Base-by-base conservation (phyloP, 2,329 filamentous ascomycete species). In the Ceratocystiopsis brevicomis region DNA sequence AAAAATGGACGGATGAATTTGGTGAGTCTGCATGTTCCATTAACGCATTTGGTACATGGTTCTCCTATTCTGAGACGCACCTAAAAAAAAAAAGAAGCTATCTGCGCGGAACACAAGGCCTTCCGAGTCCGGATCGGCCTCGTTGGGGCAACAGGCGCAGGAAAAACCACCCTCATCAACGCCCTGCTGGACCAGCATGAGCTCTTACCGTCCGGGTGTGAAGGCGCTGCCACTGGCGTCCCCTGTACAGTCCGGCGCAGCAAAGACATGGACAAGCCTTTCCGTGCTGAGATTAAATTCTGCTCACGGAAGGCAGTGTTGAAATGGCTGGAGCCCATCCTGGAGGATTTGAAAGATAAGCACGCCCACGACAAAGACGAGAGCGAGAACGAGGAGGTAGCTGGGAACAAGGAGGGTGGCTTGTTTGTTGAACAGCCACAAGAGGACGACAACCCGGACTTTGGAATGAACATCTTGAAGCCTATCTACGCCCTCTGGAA, bases 121-220 rank as follows among this genome's bases (percentile, higher is more conserved):
- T 48, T 48, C 4, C 3, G 32, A 1, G 42, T 48, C 17, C 17
- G 15, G 3, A 43, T 48, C 2, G 47, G 47, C n/a, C 40, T 48
- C 6, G 44, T 42, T 11, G 47, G 47, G 1, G 18, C 6, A 1
- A 48, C 47, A 1, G 47, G 47, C 6, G 47, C 47, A 1, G 44
- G 47, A 6, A 48, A 48, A 37, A 46, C 47, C 4, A 40, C 42
- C 0, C 16, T 47, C 3, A 41, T 48, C n/a, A 48, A 48, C n/a
- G 44, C 44, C 4, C 42, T 48, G n/a, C 37, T 47, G 11, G 43
- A 40, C 39, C 15, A n/a, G 16, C 11, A 43, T 13, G 45, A 48
- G 30, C 40, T 47, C 14, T 34, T 48, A 15, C 47, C 47, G 5
- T 45, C 43, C 4, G 47, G 47, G 32, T 43, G 44, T 18, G 40